Evolutionary conservation across 495 filamentous ascomycete species (phyloP).

Genomic region (Xylaria longipes): DNA sequence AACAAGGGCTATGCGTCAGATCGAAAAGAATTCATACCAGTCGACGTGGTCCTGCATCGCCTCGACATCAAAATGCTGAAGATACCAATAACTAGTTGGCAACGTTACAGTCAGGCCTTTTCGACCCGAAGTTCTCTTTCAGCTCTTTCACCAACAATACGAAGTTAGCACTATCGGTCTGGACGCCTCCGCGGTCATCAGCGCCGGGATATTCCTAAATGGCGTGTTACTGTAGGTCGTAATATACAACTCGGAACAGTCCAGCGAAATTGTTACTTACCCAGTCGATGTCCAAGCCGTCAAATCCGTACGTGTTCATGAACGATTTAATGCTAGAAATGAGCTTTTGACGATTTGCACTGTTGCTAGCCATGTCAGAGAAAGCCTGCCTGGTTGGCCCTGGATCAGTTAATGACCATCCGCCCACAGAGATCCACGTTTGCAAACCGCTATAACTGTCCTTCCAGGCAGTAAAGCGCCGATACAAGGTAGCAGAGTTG

Average conservation of each 20-base stretch:
- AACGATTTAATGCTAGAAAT: constrained; percentile 48
- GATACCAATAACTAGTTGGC: constrained; percentile 61
- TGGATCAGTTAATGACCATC: constrained; percentile 26
- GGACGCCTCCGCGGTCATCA: constrained; percentile 43
- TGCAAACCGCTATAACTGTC: constrained; percentile 34
- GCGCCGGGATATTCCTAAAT: no score
- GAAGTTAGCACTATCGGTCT: constrained; percentile 27
- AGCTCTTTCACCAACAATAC: constrained; percentile 21
- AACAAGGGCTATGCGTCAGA: no score
- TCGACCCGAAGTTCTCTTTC: constrained; percentile 38
- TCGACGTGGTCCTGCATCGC: constrained; percentile 48
- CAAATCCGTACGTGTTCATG: constrained; percentile 55
- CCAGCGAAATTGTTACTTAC: constrained; percentile 54
- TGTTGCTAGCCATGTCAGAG: constrained; percentile 25
- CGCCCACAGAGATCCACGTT: constrained; percentile 50
- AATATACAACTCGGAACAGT: no score
- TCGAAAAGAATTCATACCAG: constrained; percentile 63
- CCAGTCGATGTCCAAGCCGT: constrained; percentile 65
- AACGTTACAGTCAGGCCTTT: constrained; percentile 44
- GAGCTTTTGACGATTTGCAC: constrained; percentile 47
- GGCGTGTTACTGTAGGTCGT: no score
- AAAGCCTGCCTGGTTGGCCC: neutral
- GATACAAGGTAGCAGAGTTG: constrained; percentile 31
- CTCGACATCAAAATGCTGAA: constrained; percentile 58
- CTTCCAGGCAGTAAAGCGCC: constrained; percentile 40